phyloP scores from a whole-genome alignment of 352 stramenopile genomes.

The Globisporangium viniferum region DNA sequence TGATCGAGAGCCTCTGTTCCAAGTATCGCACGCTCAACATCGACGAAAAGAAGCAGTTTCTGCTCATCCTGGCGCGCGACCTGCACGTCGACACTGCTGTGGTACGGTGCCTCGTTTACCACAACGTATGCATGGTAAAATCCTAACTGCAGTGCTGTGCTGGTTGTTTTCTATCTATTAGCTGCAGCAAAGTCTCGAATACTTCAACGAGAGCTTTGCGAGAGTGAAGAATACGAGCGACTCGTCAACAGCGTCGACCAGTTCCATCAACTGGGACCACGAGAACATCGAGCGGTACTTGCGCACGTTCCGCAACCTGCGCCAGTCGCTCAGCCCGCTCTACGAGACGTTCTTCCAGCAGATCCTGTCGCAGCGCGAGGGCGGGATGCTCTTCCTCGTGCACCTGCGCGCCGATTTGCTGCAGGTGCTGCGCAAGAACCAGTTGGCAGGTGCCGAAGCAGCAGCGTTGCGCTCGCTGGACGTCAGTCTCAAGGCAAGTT shows the following conservation, averaged over 20 bases:
- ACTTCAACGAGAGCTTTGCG: constrained; percentile 52
- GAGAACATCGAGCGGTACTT: constrained; percentile 77
- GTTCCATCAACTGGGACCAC: constrained; percentile 53
- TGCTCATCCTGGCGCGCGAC: constrained; percentile 73
- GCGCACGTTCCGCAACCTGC: constrained; percentile 61
- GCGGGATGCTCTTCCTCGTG: constrained; percentile 81
- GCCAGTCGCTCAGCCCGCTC: constrained; percentile 51
- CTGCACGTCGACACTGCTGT: constrained; percentile 57
- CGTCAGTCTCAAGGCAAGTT: constrained; percentile 57
- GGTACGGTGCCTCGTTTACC: constrained; percentile 21
- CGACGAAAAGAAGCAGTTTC: constrained; percentile 78
- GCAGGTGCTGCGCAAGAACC: constrained; percentile 58
- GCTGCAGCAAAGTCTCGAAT: constrained; percentile 50
- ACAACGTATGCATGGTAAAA: neutral
- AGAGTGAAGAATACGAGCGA: constrained; percentile 34
- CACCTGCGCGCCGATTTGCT: constrained; percentile 73
- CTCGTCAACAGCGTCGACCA: neutral
- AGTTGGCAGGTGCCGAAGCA: constrained; percentile 29
- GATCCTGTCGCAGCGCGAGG: constrained; percentile 76
- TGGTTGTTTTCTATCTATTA: constrained; percentile 13
- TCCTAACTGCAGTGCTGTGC: neutral
- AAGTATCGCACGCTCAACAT: constrained; percentile 67
- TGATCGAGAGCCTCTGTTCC: constrained; percentile 63
- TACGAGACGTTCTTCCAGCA: constrained; percentile 86
- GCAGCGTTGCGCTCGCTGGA: constrained; percentile 69